Evolutionary conservation across 805 yeast genomes (phyloP).

Genomic region (Candida maris): DNA sequence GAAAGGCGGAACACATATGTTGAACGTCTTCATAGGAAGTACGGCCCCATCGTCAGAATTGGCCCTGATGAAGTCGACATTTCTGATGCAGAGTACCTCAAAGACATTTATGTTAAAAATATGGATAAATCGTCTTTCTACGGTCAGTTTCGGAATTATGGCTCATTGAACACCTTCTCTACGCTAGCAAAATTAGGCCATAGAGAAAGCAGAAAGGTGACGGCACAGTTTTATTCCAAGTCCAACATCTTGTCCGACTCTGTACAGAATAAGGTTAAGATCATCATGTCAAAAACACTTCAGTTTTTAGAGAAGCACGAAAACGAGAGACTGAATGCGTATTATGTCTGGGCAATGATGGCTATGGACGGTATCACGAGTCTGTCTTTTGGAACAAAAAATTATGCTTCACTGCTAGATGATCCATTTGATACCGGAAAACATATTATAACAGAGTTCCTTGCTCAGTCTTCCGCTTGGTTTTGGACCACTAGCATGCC

Average conservation of each 20-base stretch:
- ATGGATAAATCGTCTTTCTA: conserved; percentile 57
- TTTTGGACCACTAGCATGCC: conserved; percentile 67
- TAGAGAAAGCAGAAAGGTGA: conserved; percentile 36
- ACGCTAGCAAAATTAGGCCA: conserved; percentile 48
- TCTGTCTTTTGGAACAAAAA: conserved; percentile 52
- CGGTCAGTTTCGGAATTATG: conserved; percentile 56
- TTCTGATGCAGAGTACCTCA: conserved; percentile 45
- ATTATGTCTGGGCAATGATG: conserved; percentile 60
- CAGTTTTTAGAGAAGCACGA: conserved; percentile 19
- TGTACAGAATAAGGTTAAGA: conserved; percentile 33
- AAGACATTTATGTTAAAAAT: conserved; percentile 54
- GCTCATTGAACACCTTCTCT: conserved; percentile 57
- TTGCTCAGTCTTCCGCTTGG: conserved; percentile 53
- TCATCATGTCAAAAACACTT: conserved; percentile 31
- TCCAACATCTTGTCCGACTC: conserved; percentile 32
- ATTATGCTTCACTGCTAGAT: conserved; percentile 43
- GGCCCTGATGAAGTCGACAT: conserved; percentile 62
- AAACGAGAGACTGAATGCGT: conserved; percentile 45
- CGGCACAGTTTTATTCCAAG: conserved; percentile 45
- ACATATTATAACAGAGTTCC: conserved; percentile 41
- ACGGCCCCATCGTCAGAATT: conserved; percentile 61
- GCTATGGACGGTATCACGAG: conserved; percentile 69
- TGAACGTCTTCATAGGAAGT: conserved; percentile 46
- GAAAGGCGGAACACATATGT: conserved; percentile 49
- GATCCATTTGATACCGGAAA: conserved; percentile 37